Evolutionary conservation across 2,329 filamentous ascomycete genomes (phyloP).

Genomic region (Penicillium sp.): DNA sequence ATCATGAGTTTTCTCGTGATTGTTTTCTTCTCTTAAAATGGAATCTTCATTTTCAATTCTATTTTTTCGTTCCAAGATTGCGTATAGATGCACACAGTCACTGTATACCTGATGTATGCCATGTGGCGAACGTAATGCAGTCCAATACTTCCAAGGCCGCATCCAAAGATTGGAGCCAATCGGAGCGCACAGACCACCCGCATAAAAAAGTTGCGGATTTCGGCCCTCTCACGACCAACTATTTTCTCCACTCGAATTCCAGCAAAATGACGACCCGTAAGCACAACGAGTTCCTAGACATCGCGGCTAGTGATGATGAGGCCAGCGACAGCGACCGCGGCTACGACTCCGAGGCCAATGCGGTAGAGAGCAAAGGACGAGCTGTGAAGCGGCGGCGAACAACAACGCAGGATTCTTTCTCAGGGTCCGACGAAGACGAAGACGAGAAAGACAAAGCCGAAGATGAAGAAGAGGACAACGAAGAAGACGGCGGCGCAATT

Average conservation of each 20-base stretch:
- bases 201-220: constrained; percentile 11
- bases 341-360: constrained; percentile 47
- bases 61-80: background rate
- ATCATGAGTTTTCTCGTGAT: background rate
- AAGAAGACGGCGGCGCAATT: constrained; percentile 16
- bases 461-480: constrained; percentile 10
- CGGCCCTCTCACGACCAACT: background rate
- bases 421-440: constrained; percentile 50
- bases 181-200: constrained; percentile 16
- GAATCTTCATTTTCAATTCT: background rate
- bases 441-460: constrained; percentile 13
- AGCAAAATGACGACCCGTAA: constrained; percentile 40
- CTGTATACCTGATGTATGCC: background rate
- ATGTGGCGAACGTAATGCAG: background rate
- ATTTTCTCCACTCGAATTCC: background rate
- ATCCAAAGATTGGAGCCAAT: background rate
- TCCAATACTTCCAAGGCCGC: no score
- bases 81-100: background rate
- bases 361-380: constrained; percentile 41
- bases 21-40: background rate
- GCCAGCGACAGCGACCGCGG: constrained; percentile 36
- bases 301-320: constrained; percentile 38
- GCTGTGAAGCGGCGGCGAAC: constrained; percentile 35
- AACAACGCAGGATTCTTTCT: constrained; percentile 22
- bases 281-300: constrained; percentile 42